phyloP scores from a whole-genome alignment of 176 grass and related monocot species.

The Rhipidocladum racemiflorum region DNA sequence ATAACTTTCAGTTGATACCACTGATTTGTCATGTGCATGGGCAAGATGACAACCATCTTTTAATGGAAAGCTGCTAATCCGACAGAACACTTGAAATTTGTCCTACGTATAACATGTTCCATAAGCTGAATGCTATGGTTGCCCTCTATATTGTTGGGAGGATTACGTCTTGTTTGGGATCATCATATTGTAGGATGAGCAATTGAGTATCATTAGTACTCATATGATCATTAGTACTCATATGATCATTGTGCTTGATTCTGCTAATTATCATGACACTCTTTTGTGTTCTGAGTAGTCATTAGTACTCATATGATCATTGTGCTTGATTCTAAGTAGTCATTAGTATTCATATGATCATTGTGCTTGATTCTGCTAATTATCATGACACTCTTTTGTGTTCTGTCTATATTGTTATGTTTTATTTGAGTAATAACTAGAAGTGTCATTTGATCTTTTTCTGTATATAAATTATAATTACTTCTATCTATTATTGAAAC shows the following conservation, averaged over 20 bases:
- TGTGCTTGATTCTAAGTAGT: too few species aligned
- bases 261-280: too few species aligned
- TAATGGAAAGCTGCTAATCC: not conserved
- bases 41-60: not conserved
- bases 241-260: too few species aligned
- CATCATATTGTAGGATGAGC: not conserved
- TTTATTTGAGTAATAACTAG: not conserved
- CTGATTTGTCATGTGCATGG: not conserved
- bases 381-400: not conserved
- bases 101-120: not conserved
- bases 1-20: slow-evolving; percentile 6
- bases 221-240: too few species aligned
- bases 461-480: not conserved
- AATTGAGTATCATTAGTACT: too few species aligned
- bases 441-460: not conserved
- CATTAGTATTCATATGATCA: not conserved
- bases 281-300: too few species aligned
- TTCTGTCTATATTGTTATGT: not conserved
- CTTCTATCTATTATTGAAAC: not conserved
- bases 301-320: too few species aligned
- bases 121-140: not conserved
- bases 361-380: not conserved
- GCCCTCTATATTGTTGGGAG: not conserved
- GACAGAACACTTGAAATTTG: not conserved
- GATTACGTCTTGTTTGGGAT: not conserved